Conservation (phyloP, 169 alveolate species). For the Plasmodium fragile region DNA sequence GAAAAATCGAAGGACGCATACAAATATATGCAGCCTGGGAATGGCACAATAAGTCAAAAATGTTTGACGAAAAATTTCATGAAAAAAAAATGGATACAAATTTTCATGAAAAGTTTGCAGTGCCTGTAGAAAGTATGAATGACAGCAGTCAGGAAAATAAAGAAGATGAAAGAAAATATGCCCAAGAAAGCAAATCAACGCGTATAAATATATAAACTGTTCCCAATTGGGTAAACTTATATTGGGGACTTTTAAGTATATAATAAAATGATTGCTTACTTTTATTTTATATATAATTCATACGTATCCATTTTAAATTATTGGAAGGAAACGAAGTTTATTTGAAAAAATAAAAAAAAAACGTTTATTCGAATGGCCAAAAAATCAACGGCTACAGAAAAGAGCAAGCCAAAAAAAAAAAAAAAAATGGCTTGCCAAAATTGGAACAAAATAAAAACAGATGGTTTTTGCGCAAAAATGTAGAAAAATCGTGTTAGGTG, state of each 20-base stretch:
- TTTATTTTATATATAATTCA: neutral
- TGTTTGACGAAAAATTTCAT: no score
- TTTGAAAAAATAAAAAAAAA: neutral
- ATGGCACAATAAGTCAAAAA: neutral
- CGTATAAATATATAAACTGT: neutral
- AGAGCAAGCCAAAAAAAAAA: neutral
- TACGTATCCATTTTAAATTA: neutral
- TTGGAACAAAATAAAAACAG: neutral
- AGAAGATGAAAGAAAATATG: neutral
- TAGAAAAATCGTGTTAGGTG: neutral
- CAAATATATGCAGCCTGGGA: neutral
- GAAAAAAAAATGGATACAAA: no score
- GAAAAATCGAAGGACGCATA: neutral
- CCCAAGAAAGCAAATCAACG: neutral
- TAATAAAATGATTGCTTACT: neutral
- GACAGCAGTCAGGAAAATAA: neutral
- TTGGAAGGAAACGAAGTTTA: neutral
- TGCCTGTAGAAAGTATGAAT: neutral
- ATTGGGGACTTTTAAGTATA: neutral
- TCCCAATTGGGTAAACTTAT: neutral
- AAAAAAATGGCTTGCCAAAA: neutral
- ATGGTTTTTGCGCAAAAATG: neutral
- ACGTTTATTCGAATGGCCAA: neutral
- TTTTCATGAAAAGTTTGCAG: neutral
- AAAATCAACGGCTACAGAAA: neutral